Base-by-base conservation (phyloP, 1,284 basidiomycete species). In the Boletus albobrunnescens region DNA sequence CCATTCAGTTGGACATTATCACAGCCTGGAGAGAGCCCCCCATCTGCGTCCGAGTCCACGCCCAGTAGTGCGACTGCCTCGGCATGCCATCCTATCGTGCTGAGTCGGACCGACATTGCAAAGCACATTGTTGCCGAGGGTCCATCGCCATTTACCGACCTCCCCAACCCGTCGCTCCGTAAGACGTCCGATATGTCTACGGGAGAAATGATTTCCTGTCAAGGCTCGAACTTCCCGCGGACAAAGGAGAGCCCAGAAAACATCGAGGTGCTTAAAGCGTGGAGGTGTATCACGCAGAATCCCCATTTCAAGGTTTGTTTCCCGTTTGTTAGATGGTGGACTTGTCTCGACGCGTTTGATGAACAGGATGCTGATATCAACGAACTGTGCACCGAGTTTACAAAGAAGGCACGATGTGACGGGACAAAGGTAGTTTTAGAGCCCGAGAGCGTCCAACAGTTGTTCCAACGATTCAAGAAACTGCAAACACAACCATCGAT, bases 381-480 rank as follows among this genome's bases (percentile, higher is more conserved):
- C 54, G 74, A 83, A 41, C 70, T 91, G 16, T 91, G 87, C 59
- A 62, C 77, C 9, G 84, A 89, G 65, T 88, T 91, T 59, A 78
- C 85, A 36, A 76, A 68, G 58, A 90, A 91, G 69, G 87, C 88
- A 39, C 75, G 79, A 42, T 91, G 87, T 59, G 87, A 90, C 53
- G 87, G 88, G 26, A 81, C 79, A 26, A 87, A 86, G 68, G 83
- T 88, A 35, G 86, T 88, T 17, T 69, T 88, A 41, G 84, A 88
- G 59, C 84, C 84, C 13, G 71, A 77, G 56, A 78, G 82, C 26
- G 81, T 87, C 53, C 70, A 73, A 54, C 73, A 77, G 51, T 81
- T 88, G 56, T 70, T 87, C 51, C 78, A 84, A 61, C 73, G 69
- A 44, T 87, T 33, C 54, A 65, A 53, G 17, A 62, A 53, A 30